Conservation (phyloP, 2,329 filamentous ascomycete species). For the Ilyonectria mors-panacis region DNA sequence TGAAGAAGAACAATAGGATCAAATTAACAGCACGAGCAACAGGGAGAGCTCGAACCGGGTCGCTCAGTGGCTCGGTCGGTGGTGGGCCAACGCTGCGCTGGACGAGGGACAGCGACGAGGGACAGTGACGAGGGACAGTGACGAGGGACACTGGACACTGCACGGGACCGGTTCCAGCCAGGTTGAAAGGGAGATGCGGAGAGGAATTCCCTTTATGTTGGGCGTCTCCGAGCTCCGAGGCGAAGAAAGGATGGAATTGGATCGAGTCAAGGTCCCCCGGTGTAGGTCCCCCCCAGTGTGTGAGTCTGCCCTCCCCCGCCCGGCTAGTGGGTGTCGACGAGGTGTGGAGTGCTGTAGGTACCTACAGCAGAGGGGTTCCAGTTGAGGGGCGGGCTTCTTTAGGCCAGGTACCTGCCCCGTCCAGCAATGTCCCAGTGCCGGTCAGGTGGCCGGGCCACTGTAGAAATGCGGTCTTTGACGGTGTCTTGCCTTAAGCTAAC, state of each 20-base stretch:
- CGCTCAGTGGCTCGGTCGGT: not conserved
- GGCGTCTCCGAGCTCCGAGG: slow-evolving; percentile 35
- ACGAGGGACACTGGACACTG: not conserved
- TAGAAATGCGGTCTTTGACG: not conserved
- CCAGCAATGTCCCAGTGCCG: slow-evolving; percentile 8
- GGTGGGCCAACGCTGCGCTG: not conserved
- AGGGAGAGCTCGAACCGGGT: not conserved
- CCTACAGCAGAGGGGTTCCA: not conserved
- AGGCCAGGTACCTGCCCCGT: not conserved
- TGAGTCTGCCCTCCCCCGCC: slow-evolving; percentile 1
- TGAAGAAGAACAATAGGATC: not conserved
- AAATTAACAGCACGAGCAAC: slow-evolving; percentile 3
- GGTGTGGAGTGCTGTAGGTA: not conserved
- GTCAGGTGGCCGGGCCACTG: not conserved
- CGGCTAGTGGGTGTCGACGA: not conserved
- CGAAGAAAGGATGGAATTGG: slow-evolving; percentile 25
- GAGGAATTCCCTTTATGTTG: slow-evolving; percentile 45
- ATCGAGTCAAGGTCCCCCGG: slow-evolving; percentile 19
- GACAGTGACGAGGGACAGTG: not conserved
- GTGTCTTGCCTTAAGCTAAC: not conserved
- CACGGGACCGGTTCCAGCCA: slow-evolving; percentile 8
- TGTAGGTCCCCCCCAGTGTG: not conserved
- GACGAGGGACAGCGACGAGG: not conserved
- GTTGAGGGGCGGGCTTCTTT: not conserved
- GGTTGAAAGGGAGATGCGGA: slow-evolving; percentile 35